A percentile compares a stretch with the other conserved stretches of the same genome.
Evolutionary conservation across 192 early-diverging fungal species (phyloP).

Genomic region (Gonapodya prolifera): DNA sequence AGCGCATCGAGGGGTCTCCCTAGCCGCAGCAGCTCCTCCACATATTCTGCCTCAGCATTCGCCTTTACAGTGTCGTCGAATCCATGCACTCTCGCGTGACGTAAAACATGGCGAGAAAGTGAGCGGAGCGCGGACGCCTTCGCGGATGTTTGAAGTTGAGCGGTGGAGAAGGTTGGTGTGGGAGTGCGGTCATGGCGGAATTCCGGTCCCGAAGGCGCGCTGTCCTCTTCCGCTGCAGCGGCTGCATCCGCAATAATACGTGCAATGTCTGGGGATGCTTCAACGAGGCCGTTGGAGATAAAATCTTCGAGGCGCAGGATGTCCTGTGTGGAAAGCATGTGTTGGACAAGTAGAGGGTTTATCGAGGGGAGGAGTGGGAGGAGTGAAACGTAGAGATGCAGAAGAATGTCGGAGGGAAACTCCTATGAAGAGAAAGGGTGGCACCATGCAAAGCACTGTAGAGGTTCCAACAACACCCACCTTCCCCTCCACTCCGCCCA

Average conservation of each 20-base stretch:
- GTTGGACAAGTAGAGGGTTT: neutral
- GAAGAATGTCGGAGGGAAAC: neutral
- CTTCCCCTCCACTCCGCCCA: neutral
- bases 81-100: neutral
- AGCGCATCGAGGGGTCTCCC: neutral
- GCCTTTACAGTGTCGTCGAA: too few species aligned
- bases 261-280: neutral
- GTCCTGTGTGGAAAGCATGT: neutral
- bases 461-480: neutral
- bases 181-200: neutral
- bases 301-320: neutral
- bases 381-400: neutral
- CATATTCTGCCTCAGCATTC: neutral
- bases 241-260: neutral
- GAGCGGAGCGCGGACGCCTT: neutral
- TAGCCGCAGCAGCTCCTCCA: neutral
- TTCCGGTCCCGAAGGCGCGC: neutral
- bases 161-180: neutral
- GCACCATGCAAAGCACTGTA: neutral
- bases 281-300: neutral
- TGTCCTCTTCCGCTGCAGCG: neutral
- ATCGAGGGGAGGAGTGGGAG: neutral
- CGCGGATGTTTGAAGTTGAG: neutral
- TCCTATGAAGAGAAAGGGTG: neutral
- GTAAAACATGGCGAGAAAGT: neutral